Conservation (phyloP, 192 early-diverging fungal genomes). For the Jimgerdemannia lactiflua region DNA sequence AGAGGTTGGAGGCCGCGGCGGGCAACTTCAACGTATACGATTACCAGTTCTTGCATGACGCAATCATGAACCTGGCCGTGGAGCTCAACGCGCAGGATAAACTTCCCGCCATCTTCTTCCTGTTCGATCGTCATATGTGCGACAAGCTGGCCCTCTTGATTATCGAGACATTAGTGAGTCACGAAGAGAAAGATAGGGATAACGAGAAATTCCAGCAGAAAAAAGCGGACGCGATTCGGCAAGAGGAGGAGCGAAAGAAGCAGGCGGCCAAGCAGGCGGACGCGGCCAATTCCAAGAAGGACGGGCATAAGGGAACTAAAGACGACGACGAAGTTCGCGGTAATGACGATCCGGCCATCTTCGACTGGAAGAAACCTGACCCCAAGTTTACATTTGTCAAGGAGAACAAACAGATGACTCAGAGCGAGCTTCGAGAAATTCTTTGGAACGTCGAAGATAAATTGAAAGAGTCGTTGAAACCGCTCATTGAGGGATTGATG, state of each 20-base stretch:
- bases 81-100: conserved; percentile 36
- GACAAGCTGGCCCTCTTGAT: too few relatives aligned
- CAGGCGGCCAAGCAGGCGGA: too few relatives aligned
- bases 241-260: too few relatives aligned
- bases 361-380: conserved; percentile 29
- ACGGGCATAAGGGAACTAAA: too few relatives aligned
- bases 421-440: conserved; percentile 14
- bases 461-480: conserved; percentile 4
- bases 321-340: neutral
- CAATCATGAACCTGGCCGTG: conserved; percentile 10
- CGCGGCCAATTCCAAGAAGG: too few relatives aligned
- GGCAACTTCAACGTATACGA: conserved; percentile 20
- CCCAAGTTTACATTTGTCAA: conserved; percentile 29
- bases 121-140: too few relatives aligned
- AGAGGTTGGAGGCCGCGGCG: conserved; percentile 24
- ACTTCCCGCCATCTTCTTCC: conserved; percentile 39
- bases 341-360: conserved; percentile 6
- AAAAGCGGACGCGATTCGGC: too few relatives aligned
- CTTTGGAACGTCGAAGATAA: conserved; percentile 1
- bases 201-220: too few relatives aligned
- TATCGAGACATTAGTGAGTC: too few relatives aligned
- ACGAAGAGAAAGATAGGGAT: too few relatives aligned
- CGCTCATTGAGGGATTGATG: conserved; percentile 21
- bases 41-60: neutral
- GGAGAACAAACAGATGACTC: conserved; percentile 3